A percentile compares a stretch with the other conserved stretches of the same genome.
Conservation (phyloP, 75 land plant genomes). For the Sequoiadendron giganteum region DNA sequence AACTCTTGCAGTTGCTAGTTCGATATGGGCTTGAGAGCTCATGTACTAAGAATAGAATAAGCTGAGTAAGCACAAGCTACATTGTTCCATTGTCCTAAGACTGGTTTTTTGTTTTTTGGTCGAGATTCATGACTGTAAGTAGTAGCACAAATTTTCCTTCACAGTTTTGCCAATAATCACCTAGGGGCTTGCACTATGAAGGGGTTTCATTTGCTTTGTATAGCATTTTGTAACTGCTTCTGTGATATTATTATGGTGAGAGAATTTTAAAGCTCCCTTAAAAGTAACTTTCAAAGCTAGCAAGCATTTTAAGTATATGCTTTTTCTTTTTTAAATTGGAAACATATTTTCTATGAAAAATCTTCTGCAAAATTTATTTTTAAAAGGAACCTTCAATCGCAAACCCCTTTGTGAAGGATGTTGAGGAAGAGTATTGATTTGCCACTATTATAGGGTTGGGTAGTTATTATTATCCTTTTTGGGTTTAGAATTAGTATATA, state of each 20-base stretch:
- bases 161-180: no score
- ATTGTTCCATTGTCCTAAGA: not conserved
- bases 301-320: not conserved
- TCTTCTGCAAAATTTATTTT: no score
- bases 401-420: no score
- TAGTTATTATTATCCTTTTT: no score
- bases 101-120: not conserved
- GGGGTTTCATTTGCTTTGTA: not conserved
- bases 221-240: not conserved
- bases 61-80: not conserved
- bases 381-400: no score
- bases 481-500: no score
- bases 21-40: conserved; percentile 32
- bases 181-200: not conserved
- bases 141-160: not conserved
- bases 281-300: not conserved
- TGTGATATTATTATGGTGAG: not conserved
- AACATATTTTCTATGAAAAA: no score
- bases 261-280: no score
- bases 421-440: no score
- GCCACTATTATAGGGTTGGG: no score
- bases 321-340: no score
- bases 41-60: not conserved
- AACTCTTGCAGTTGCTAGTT: conserved; percentile 32
- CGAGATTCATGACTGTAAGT: not conserved